Conservation (phyloP, 169 alveolate species). For the Cyclospora cayetanensis region DNA sequence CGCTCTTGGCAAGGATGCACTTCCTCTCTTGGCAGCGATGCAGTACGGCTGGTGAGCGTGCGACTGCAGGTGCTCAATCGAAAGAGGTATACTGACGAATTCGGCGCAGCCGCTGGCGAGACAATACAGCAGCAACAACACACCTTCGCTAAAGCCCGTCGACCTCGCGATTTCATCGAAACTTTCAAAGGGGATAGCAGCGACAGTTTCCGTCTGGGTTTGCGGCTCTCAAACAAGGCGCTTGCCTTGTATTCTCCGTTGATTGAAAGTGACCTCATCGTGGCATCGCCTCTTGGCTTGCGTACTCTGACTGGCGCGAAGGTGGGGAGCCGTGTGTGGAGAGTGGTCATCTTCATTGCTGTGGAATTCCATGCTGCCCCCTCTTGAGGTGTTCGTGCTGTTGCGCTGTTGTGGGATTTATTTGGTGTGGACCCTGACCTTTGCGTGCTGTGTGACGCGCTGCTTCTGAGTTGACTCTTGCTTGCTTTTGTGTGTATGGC, state of each 20-base stretch:
- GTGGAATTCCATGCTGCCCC: no score
- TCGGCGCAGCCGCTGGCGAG: constrained; percentile 41
- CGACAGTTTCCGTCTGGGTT: constrained; percentile 89
- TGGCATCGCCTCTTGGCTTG: constrained; percentile 92
- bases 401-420: not conserved
- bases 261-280: constrained; percentile 85
- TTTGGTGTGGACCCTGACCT: not conserved
- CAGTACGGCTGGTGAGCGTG: not conserved
- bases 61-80: constrained; percentile 29
- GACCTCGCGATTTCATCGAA: constrained; percentile 31
- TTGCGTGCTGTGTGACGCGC: not conserved
- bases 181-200: constrained; percentile 79
- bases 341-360: not conserved
- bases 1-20: no score
- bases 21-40: no score
- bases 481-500: no score
- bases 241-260: constrained; percentile 85
- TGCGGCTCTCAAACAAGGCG: constrained; percentile 82
- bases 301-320: constrained; percentile 77
- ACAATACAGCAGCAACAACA: not conserved
- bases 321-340: not conserved
- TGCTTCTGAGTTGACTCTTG: no score
- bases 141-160: not conserved
- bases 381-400: no score
- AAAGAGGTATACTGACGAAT: constrained; percentile 59